phyloP scores from a whole-genome alignment of 192 early-diverging fungal genomes.

The Chytriomyces sp. region DNA sequence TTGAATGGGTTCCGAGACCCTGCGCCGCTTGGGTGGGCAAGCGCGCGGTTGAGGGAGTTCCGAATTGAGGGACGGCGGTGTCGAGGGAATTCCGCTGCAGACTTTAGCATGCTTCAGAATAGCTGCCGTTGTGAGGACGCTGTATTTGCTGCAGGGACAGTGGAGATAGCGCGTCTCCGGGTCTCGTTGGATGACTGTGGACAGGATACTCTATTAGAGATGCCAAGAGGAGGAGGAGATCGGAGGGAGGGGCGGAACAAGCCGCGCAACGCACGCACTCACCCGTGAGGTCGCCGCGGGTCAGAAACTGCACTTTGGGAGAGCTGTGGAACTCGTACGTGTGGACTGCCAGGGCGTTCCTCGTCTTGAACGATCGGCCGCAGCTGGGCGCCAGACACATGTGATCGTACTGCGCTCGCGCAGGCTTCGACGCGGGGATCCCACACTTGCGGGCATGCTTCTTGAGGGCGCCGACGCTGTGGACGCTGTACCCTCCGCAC shows the following conservation, averaged over 20 bases:
- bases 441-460: neutral
- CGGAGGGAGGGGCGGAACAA: too few relatives aligned
- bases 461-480: neutral
- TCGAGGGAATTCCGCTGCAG: too few relatives aligned
- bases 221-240: neutral
- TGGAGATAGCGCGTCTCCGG: neutral
- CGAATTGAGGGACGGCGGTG: too few relatives aligned
- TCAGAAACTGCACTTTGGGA: neutral
- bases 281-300: neutral
- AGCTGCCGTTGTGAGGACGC: constrained; percentile 1
- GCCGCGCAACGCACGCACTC: too few relatives aligned
- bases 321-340: neutral
- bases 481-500: constrained; percentile 2
- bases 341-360: constrained; percentile 12
- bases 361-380: neutral
- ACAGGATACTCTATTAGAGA: neutral
- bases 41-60: too few relatives aligned
- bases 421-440: neutral
- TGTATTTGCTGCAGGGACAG: neutral
- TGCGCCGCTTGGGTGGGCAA: too few relatives aligned
- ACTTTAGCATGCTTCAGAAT: neutral
- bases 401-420: neutral
- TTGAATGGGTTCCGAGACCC: too few relatives aligned
- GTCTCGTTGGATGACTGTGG: neutral
- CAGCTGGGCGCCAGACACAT: neutral